Evolutionary conservation across 1,139 yeast genomes (phyloP), one percentile per base, ranked within the genome.

Genomic region (Debaryomycetaceae sp.): DNA sequence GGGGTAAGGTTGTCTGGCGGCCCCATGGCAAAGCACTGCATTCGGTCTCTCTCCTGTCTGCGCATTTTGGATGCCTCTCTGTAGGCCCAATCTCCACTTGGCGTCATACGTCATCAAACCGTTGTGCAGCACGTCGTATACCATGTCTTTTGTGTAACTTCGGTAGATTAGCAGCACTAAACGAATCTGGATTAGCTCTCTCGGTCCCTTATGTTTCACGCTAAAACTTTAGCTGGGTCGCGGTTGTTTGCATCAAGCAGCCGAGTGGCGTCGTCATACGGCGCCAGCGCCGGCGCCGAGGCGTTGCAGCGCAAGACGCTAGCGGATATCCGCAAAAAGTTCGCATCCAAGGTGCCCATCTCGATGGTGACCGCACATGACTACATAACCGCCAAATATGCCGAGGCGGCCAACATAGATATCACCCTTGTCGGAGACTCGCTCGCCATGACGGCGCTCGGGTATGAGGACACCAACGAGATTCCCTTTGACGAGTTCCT

Each of bases 281-380:
- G 13, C n/a, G 28, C 12, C 16, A 18, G 23, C 4, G 13, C 5
- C 8, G 27, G 13, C 5, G 16, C 20, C 5, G 17, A 5, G 6
- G 12, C 32, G 8, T 13, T n/a, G 5, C n/a, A 23, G 11, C 22
- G 32, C 7, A 29, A 25, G 11, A 29, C 76, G 2, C 38, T 73
- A 9, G 34, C 44, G 1, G 76, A 74, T 36, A 60, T 83, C 16
- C 52, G 56, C 13, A 54, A 60, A 20, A 46, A 66, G 17, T 72
- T 75, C 50, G 39, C 44, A 3, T 30, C 50, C 2, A 58, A 63
- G 3, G 57, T 53, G n/a, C 85, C 86, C 8, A 75, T 89, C 16
- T 60, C 89, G 1, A 76, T 83, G 56, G 62, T 88, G 15, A 91
- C 98, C 0, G 94, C 95, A 1, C 88, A 89, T 53, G 98, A 91